These are phyloP conservation scores for Coemansia sp. DNA, from an alignment of 371 early-diverging fungal species.

Conservation along the genomic window DNA sequence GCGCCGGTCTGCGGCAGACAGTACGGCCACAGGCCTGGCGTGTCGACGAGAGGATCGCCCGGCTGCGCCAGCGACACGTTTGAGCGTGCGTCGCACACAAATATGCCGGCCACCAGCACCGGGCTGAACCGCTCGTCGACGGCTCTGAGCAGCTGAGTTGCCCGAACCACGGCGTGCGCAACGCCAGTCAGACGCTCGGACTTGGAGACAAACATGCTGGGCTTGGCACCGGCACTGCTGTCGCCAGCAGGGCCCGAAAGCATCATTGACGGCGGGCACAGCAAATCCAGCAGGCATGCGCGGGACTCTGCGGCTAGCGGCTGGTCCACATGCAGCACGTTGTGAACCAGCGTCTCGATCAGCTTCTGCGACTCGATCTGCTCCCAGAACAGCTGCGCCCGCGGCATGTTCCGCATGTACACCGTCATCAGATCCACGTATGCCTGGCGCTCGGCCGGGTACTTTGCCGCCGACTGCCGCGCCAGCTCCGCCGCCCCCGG, in stretches of 20 bases:
- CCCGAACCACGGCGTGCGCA: constrained; percentile 27
- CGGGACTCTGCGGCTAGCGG: constrained; percentile 57
- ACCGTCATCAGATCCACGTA: constrained; percentile 41
- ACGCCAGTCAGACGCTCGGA: constrained; percentile 24
- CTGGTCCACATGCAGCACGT: constrained; percentile 81
- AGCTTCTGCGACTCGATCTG: constrained; percentile 51
- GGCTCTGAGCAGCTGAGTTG: constrained; percentile 39
- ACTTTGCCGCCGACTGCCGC: constrained; percentile 29
- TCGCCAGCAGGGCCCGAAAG: not conserved
- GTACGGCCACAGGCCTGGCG: constrained; percentile 21
- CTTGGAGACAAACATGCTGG: constrained; percentile 16
- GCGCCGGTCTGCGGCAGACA: constrained; percentile 8
- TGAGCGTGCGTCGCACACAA: constrained; percentile 26
- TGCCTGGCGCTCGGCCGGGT: constrained; percentile 42
- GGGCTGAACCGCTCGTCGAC: constrained; percentile 50
- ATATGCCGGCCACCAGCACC: constrained; percentile 42
- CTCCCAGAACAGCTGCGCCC: constrained; percentile 34
- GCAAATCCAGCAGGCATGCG: constrained; percentile 65
- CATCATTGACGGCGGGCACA: constrained; percentile 56
- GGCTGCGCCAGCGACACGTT: constrained; percentile 36
- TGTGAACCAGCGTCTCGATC: constrained; percentile 76
- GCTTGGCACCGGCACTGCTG: not conserved
- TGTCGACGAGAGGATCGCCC: constrained; percentile 30
- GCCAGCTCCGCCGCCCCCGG: constrained; percentile 7
- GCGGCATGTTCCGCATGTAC: constrained; percentile 27